These are phyloP conservation scores for Triticum turgidum DNA, from an alignment of 176 grass and related monocot species.

Conservation along the genomic window DNA sequence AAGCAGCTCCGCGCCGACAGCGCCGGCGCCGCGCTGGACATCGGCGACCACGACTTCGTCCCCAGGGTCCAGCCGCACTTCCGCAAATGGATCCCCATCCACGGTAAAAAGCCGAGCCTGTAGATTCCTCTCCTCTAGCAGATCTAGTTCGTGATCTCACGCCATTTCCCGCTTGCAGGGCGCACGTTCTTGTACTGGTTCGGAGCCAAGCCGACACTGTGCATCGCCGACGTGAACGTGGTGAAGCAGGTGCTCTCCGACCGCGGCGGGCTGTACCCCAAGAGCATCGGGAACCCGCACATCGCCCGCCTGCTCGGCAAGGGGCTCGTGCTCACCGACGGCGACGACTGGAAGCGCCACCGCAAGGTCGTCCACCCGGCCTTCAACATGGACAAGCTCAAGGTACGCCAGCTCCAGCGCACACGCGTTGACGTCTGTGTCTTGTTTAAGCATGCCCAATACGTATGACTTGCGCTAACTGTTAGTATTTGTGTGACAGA, in stretches of 20 bases:
- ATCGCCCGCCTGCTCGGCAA: no score
- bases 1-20: constrained; percentile 21
- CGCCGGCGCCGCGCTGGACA: constrained; percentile 4
- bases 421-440: background rate
- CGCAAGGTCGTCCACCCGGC: constrained; percentile 51
- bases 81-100: constrained; percentile 40
- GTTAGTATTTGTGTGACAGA: background rate
- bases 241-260: no score
- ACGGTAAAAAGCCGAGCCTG: constrained; percentile 14
- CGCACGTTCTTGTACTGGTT: background rate
- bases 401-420: constrained; percentile 11
- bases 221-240: no score
- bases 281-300: no score
- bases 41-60: constrained; percentile 39
- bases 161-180: background rate
- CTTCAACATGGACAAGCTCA: constrained; percentile 37
- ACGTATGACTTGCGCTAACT: no score
- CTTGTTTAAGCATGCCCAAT: background rate
- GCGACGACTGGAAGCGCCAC: constrained; percentile 64
- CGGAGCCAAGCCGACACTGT: no score
- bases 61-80: constrained; percentile 47
- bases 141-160: no score
- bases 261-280: no score
- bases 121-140: no score
- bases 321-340: constrained; percentile 15